Conservation (phyloP, 2,329 filamentous ascomycete genomes). For the Fusarium algeriense region DNA sequence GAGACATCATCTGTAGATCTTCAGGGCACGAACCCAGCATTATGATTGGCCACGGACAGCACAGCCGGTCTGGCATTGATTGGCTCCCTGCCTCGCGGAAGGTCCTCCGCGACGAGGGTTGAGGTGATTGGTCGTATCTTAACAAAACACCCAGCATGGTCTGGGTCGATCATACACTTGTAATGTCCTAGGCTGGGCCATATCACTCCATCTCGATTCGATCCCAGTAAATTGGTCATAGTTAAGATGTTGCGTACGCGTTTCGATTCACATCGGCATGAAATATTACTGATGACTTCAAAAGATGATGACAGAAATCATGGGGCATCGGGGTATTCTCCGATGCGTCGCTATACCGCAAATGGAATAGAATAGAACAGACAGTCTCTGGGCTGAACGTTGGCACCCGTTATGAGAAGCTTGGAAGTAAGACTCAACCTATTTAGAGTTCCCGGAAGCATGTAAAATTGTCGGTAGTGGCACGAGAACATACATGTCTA, state of each 20-base stretch:
- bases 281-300: background rate
- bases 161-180: background rate
- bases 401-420: background rate
- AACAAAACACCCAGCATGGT: background rate
- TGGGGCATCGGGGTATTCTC: background rate
- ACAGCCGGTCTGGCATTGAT: accelerated
- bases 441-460: background rate
- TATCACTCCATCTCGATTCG: background rate
- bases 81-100: background rate
- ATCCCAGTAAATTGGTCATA: background rate
- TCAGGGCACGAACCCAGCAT: too few species aligned
- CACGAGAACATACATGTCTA: background rate
- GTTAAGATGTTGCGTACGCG: accelerated
- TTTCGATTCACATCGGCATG: too few species aligned
- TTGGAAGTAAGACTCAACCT: background rate
- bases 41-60: background rate
- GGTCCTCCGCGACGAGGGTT: background rate
- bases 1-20: background rate
- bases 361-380: background rate
- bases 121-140: background rate
- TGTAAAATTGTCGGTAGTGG: background rate
- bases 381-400: too few species aligned
- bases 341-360: background rate
- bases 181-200: background rate
- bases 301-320: background rate